Conservation (phyloP, 306 rosid species). For the Myrica gale region DNA sequence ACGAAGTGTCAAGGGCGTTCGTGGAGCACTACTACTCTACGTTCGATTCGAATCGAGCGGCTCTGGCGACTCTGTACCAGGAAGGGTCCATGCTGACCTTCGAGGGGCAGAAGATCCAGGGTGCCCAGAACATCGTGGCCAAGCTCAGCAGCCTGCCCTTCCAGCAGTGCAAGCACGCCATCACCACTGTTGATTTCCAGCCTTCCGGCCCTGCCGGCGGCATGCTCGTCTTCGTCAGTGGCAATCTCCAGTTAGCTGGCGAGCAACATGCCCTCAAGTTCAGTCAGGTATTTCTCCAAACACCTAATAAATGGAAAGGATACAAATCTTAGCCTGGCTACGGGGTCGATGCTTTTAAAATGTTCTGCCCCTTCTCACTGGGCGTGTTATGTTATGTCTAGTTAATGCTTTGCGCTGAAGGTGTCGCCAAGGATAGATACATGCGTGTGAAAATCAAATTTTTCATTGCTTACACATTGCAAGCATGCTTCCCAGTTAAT, state of each 20-base stretch:
- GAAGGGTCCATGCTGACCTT: constrained; percentile 84
- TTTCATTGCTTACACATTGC: not conserved
- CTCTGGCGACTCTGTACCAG: constrained; percentile 58
- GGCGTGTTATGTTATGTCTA: not conserved
- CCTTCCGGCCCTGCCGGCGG: constrained; percentile 61
- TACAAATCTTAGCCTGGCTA: no score
- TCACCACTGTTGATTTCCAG: constrained; percentile 56
- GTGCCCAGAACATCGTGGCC: constrained; percentile 63
- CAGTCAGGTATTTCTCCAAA: constrained; percentile 47
- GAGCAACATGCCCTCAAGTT: constrained; percentile 63
- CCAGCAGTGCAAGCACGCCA: constrained; percentile 65
- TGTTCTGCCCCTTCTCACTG: not conserved
- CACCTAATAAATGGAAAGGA: not conserved
- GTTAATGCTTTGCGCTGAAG: not conserved
- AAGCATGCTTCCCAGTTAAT: not conserved
- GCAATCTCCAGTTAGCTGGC: constrained; percentile 52
- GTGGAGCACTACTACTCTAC: constrained; percentile 84
- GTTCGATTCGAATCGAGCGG: constrained; percentile 64
- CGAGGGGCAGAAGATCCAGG: constrained; percentile 93
- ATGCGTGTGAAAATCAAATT: not conserved
- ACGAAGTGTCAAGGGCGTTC: constrained; percentile 75
- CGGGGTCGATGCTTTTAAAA: not conserved
- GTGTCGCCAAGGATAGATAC: not conserved
- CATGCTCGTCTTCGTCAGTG: constrained; percentile 59
- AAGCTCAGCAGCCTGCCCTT: constrained; percentile 88